A percentile compares a stretch with the other conserved stretches of the same genome.
These are phyloP conservation scores for Kwoniella dejecticola DNA, from an alignment of 768 basidiomycete genomes.

Conservation along the genomic window DNA sequence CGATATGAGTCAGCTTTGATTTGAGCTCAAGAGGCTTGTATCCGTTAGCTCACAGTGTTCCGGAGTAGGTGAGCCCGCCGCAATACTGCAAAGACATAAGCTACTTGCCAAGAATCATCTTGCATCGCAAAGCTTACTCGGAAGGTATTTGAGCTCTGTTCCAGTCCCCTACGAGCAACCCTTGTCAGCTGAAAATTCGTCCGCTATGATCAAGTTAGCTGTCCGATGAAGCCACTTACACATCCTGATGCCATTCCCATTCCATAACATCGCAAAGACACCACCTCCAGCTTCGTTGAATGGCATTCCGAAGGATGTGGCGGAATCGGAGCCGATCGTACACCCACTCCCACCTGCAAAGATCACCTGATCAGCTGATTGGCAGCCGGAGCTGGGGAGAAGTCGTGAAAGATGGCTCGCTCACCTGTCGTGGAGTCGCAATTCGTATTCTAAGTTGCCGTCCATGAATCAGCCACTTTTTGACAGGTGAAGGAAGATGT, in stretches of 20 bases:
- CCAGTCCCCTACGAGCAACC: constrained; percentile 44
- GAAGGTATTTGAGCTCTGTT: constrained; percentile 45
- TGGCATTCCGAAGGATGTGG: constrained; percentile 76
- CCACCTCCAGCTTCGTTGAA: constrained; percentile 81
- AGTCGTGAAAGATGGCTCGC: not conserved
- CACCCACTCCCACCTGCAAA: constrained; percentile 63
- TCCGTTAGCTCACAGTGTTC: constrained; percentile 31
- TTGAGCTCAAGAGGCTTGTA: no score
- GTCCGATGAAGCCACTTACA: constrained; percentile 50
- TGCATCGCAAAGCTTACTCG: constrained; percentile 36
- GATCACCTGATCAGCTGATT: not conserved
- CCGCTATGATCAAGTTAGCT: not conserved
- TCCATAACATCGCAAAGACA: constrained; percentile 88
- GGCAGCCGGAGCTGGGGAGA: not conserved
- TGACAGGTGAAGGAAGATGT: no score
- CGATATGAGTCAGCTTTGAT: not conserved
- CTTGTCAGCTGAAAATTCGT: not conserved
- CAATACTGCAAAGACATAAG: constrained; percentile 29
- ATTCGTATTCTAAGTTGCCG: constrained; percentile 14
- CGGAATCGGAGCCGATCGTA: constrained; percentile 69
- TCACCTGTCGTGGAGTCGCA: constrained; percentile 39
- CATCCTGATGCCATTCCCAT: constrained; percentile 63
- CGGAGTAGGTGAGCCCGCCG: constrained; percentile 25
- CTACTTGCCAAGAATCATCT: not conserved
- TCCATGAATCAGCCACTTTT: not conserved